Base-by-base conservation (phyloP, 2,329 filamentous ascomycete species). In the Pezicula carpinea region DNA sequence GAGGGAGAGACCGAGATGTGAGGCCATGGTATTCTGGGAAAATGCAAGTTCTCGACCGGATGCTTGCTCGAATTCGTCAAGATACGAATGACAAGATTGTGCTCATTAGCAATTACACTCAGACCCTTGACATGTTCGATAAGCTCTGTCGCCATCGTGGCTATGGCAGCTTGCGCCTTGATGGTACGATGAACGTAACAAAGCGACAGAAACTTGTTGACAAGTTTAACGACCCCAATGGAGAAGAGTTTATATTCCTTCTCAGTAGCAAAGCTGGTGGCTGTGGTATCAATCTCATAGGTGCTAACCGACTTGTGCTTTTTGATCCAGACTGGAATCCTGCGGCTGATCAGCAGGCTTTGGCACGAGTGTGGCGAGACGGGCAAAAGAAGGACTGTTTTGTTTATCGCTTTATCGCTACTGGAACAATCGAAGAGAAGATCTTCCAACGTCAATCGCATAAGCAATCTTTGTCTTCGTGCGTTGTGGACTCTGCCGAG, bases 81-180 rank as follows among this genome's bases (percentile, higher is more conserved):
- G 92, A 97, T 60, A 97, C 93, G 1, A 96, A 96, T 60, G 93
- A 99, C 77, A 99, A 99, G 69, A 99, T 99, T 60, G 93, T 99
- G 11, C 80, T 99, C 48, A 99, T 99, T 67, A 96, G 89, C 67
- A 99, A 99, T 64, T 99, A 97, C 69, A 99, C 93, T 0, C 87
- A 93, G 59, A 99, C 93, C 0, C 78, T 99, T 4, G 93, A 99
- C 66, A 76, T 99, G 3, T 97, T 99, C 62, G 91, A 96, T 57
- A 85, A 83, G 52, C 78, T 99, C 7, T 99, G 93, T 64, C 88
- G 92, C 35, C 79, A 82, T 47, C 87, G 90, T 14, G 79, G 77
- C 3, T 99, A 99, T 61, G 92, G 92, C 34, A 87, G 76, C 56
- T 76, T 99, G 43, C 86, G 93, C 22, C 83, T 99, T 3, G 93